Evolutionary conservation across 805 yeast genomes (phyloP).

Genomic region (Candida maesae): DNA sequence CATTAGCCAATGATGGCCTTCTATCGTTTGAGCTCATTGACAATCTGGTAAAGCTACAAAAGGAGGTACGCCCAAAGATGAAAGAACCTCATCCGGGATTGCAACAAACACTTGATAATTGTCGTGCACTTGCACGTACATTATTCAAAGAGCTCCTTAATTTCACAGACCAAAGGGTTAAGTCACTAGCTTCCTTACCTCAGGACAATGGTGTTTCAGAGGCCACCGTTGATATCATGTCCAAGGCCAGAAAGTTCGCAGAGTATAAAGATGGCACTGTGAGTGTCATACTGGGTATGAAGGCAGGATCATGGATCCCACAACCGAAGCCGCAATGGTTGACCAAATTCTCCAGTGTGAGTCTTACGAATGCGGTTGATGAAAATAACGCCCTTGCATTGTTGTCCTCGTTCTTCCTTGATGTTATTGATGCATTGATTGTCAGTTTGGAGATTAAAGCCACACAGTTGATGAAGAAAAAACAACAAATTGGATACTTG

Average conservation of each 20-base stretch:
- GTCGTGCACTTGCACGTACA: slow-evolving; percentile 31
- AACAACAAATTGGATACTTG: slow-evolving; percentile 58
- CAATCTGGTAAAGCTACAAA: slow-evolving; percentile 33
- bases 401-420: slow-evolving; percentile 67
- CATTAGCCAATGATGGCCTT: slow-evolving; percentile 45
- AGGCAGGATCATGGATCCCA: slow-evolving; percentile 69
- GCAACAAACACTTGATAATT: slow-evolving; percentile 22
- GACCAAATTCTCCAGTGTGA: slow-evolving; percentile 44
- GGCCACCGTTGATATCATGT: slow-evolving; percentile 67
- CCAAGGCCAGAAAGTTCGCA: slow-evolving; percentile 60
- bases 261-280: slow-evolving; percentile 54
- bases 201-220: slow-evolving; percentile 70
- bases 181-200: slow-evolving; percentile 45
- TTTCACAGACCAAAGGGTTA: slow-evolving; percentile 50
- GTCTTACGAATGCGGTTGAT: slow-evolving; percentile 35
- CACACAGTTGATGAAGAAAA: slow-evolving; percentile 30
- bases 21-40: slow-evolving; percentile 59
- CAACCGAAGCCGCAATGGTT: slow-evolving; percentile 53
- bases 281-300: slow-evolving; percentile 44
- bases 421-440: slow-evolving; percentile 71
- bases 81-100: slow-evolving; percentile 17
- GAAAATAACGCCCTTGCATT: slow-evolving; percentile 45
- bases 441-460: slow-evolving; percentile 61
- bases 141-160: slow-evolving; percentile 56
- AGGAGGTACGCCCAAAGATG: slow-evolving; percentile 30